These are phyloP conservation scores for Prunus yedoensis DNA, from an alignment of 331 rosid species.

Conservation along the genomic window DNA sequence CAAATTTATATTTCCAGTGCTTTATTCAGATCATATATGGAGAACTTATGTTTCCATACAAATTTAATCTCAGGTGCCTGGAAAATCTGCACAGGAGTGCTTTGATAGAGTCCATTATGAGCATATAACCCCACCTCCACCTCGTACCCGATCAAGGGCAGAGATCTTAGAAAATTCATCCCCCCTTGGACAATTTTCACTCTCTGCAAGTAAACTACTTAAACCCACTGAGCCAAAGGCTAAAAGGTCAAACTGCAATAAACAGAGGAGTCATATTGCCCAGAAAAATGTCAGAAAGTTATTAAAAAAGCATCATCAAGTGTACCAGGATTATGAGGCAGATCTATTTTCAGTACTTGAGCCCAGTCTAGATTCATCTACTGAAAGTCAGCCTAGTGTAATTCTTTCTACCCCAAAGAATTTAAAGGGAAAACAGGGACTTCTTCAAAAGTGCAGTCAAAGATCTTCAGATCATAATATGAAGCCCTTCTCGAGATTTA, in stretches of 20 bases:
- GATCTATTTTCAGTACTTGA: conserved; percentile 85
- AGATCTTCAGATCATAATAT: conserved; percentile 52
- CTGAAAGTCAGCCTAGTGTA: conserved; percentile 35
- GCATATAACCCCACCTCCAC: conserved; percentile 61
- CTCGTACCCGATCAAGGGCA: conserved; percentile 60
- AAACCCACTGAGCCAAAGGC: conserved; percentile 34
- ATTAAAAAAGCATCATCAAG: conserved; percentile 37
- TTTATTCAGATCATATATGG: not conserved
- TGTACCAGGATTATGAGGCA: conserved; percentile 44
- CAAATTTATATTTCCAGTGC: not conserved
- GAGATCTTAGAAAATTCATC: conserved; percentile 38
- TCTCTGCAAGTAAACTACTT: conserved; percentile 72
- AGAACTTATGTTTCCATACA: conserved; percentile 18
- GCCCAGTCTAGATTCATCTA: conserved; percentile 49
- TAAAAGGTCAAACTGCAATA: conserved; percentile 39
- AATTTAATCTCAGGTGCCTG: conserved; percentile 68
- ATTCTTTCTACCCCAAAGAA: conserved; percentile 54
- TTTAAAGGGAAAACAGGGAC: conserved; percentile 40
- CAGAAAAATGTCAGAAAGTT: conserved; percentile 56
- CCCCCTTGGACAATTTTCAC: conserved; percentile 42
- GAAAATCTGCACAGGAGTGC: conserved; percentile 92
- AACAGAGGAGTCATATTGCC: conserved; percentile 40
- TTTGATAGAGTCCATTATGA: conserved; percentile 70
- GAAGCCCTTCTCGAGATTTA: conserved; percentile 56
- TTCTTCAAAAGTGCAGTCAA: conserved; percentile 34